These are phyloP conservation scores for Monosporozyma aquatica DNA, from an alignment of 805 yeast species.

Conservation along the genomic window DNA sequence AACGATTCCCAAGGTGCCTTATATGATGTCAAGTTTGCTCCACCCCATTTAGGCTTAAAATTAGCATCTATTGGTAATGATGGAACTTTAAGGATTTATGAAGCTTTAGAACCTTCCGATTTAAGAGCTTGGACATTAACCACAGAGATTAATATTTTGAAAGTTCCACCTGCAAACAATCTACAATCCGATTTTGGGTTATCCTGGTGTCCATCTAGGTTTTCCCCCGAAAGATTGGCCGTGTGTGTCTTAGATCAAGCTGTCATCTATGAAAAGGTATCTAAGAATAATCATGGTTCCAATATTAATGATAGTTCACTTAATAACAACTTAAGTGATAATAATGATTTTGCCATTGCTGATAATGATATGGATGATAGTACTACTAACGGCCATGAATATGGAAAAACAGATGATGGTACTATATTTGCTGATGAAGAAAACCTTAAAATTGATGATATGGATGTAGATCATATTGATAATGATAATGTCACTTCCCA, in stretches of 20 bases:
- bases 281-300: slow-evolving; percentile 27
- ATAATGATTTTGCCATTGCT: neutral
- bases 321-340: slow-evolving; percentile 27
- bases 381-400: neutral
- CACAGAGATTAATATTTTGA: slow-evolving; percentile 58
- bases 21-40: slow-evolving; percentile 85
- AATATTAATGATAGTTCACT: neutral
- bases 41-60: slow-evolving; percentile 70
- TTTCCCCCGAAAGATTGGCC: slow-evolving; percentile 68
- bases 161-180: slow-evolving; percentile 66
- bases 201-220: slow-evolving; percentile 86
- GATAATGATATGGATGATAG: neutral
- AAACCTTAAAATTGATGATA: neutral
- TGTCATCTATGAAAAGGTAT: slow-evolving; percentile 54
- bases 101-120: slow-evolving; percentile 84
- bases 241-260: slow-evolving; percentile 86
- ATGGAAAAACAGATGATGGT: neutral
- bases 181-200: slow-evolving; percentile 78
- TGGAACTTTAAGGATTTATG: slow-evolving; percentile 77
- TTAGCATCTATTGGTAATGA: slow-evolving; percentile 85
- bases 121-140: slow-evolving; percentile 72
- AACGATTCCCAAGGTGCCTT: slow-evolving; percentile 85
- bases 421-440: neutral
- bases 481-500: neutral
- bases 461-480: neutral